Conservation (phyloP, 129 eudicot species). For the Flaveria bidentis region DNA sequence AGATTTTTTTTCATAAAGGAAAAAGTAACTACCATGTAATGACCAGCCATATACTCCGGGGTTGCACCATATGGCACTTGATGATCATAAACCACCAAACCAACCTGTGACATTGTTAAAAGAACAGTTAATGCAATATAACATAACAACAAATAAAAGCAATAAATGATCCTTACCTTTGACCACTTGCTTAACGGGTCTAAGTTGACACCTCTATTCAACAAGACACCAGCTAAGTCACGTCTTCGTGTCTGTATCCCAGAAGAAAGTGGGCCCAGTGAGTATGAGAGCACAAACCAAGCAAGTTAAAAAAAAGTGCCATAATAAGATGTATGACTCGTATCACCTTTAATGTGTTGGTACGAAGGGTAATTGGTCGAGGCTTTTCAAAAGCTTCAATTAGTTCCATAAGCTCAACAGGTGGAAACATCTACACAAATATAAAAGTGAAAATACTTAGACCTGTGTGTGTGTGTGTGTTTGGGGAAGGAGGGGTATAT, state of each 20-base stretch:
- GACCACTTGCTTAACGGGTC: constrained; percentile 99
- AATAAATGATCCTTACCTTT: constrained; percentile 52
- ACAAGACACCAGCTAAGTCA: constrained; percentile 86
- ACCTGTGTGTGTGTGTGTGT: background rate
- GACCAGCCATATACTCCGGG: constrained; percentile 98
- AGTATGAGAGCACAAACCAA: constrained; percentile 11
- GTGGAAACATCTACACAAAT: constrained; percentile 82
- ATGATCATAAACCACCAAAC: constrained; percentile 87
- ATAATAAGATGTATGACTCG: background rate
- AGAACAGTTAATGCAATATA: background rate
- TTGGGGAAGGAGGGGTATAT: background rate
- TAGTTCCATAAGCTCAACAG: constrained; percentile 84
- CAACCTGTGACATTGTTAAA: constrained; percentile 54
- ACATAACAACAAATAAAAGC: background rate
- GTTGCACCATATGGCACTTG: constrained; percentile 99
- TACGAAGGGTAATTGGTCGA: constrained; percentile 78
- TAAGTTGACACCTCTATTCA: constrained; percentile 95
- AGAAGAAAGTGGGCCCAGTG: background rate
- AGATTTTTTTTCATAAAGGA: too few relatives aligned
- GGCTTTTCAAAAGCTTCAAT: constrained; percentile 99
- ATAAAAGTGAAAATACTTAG: background rate
- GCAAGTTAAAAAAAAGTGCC: background rate
- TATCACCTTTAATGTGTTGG: constrained; percentile 86
- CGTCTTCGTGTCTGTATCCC: constrained; percentile 78
- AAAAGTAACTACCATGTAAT: constrained; percentile 65